These are phyloP conservation scores for Trapa incisa DNA, from an alignment of 345 rosid genomes.

Conservation along the genomic window DNA sequence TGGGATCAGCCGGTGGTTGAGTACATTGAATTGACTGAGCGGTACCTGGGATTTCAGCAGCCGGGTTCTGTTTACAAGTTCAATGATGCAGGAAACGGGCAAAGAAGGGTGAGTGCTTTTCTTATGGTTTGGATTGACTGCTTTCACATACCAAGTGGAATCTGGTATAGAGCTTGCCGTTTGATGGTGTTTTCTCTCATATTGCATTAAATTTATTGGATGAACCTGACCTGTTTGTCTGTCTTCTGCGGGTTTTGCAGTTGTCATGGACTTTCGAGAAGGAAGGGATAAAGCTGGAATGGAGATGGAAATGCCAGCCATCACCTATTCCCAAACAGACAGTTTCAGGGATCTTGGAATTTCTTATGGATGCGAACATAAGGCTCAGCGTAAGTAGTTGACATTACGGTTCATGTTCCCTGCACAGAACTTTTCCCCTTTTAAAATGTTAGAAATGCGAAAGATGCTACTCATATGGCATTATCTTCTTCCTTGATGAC, in stretches of 20 bases:
- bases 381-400: slow-evolving; percentile 52
- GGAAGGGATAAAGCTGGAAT: slow-evolving; percentile 76
- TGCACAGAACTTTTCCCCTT: not conserved
- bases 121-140: not conserved
- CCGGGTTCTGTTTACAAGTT: slow-evolving; percentile 55
- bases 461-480: not conserved
- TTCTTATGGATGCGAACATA: slow-evolving; percentile 73
- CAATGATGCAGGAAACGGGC: slow-evolving; percentile 59
- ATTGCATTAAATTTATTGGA: not conserved
- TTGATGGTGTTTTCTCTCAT: not conserved
- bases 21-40: slow-evolving; percentile 56
- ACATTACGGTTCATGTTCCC: not conserved
- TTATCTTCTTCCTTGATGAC: not conserved
- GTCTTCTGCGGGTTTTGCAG: slow-evolving; percentile 18
- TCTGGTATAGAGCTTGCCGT: not conserved
- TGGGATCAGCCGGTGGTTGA: slow-evolving; percentile 55
- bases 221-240: not conserved
- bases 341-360: slow-evolving; percentile 55
- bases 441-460: not conserved
- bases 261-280: slow-evolving; percentile 87
- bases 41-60: slow-evolving; percentile 69
- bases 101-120: slow-evolving; percentile 43
- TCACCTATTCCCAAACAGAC: slow-evolving; percentile 37
- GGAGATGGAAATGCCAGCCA: slow-evolving; percentile 80
- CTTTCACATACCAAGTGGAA: not conserved